phyloP scores from a whole-genome alignment of 306 rosid species.

The Cajanus cajan region DNA sequence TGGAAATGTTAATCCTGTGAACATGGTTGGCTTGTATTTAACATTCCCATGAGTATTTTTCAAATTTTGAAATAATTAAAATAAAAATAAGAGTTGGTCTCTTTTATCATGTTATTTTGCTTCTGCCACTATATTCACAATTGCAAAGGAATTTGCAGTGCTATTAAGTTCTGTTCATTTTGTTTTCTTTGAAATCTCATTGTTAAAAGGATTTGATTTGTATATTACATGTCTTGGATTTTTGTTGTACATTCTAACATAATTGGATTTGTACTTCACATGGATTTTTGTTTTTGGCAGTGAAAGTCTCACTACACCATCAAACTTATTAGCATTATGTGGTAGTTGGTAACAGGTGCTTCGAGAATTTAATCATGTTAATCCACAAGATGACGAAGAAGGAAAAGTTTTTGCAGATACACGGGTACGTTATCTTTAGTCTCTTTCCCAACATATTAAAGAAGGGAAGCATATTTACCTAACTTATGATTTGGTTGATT shows the following conservation, averaged over 20 bases:
- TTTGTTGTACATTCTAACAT: not conserved
- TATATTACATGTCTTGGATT: conserved; percentile 9
- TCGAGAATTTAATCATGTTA: conserved; percentile 95
- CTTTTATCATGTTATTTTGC: too few relatives aligned
- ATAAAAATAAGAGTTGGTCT: too few relatives aligned
- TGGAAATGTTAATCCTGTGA: too few relatives aligned
- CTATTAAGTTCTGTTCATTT: not conserved
- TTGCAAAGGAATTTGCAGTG: not conserved
- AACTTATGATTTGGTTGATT: conserved; percentile 12
- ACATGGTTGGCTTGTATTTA: too few relatives aligned
- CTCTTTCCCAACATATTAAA: not conserved
- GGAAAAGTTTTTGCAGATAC: conserved; percentile 78
- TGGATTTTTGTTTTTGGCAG: not conserved
- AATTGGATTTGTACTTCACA: not conserved
- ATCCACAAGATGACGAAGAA: conserved; percentile 97
- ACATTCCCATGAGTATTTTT: too few relatives aligned
- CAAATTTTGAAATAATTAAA: too few relatives aligned
- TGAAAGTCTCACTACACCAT: not conserved
- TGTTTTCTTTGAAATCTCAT: conserved; percentile 18
- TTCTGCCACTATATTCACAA: not conserved
- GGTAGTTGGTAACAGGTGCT: conserved; percentile 66
- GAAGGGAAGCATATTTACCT: not conserved
- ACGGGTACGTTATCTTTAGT: conserved; percentile 57
- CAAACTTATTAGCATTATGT: conserved; percentile 34
- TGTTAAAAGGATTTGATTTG: conserved; percentile 1